phyloP scores from a whole-genome alignment of 169 alveolate genomes.

The Plasmodium berghei region DNA sequence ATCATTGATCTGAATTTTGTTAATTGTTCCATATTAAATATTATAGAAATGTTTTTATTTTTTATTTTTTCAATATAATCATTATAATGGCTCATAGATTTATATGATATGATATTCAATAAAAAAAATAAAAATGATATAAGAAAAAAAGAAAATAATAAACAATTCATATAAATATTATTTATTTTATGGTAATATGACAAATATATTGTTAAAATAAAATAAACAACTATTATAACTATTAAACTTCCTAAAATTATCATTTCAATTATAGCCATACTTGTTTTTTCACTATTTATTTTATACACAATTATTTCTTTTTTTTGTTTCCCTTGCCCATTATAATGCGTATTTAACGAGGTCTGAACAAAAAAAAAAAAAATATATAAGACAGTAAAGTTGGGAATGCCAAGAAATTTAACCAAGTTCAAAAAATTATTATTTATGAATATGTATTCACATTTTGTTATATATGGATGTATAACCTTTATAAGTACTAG shows the following conservation, averaged over 20 bases:
- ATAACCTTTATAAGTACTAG: conserved; percentile 40
- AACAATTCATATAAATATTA: conserved; percentile 12
- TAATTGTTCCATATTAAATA: conserved; percentile 8
- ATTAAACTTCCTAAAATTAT: conserved; percentile 22
- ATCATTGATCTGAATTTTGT: conserved; percentile 17
- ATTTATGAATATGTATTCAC: no score
- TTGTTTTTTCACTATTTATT: not conserved
- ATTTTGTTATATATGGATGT: not conserved
- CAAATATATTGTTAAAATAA: conserved; percentile 10
- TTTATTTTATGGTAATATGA: conserved; percentile 18
- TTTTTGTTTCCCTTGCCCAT: conserved; percentile 28
- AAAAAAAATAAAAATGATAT: conserved; percentile 20
- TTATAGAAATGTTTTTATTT: conserved; percentile 18
- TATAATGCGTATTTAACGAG: conserved; percentile 3
- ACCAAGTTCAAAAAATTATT: no score
- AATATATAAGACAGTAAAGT: not conserved
- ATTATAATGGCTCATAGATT: conserved; percentile 31
- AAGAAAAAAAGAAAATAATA: conserved; percentile 25
- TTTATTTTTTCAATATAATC: conserved; percentile 54
- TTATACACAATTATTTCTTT: conserved; percentile 49
- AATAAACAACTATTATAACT: conserved; percentile 17
- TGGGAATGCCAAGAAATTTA: no score
- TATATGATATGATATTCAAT: conserved; percentile 36
- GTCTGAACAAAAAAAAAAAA: conserved; percentile 30
- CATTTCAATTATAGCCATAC: not conserved